These are phyloP conservation scores for Colletotrichum cuscutae DNA, from an alignment of 2,329 filamentous ascomycete genomes.

Conservation along the genomic window DNA sequence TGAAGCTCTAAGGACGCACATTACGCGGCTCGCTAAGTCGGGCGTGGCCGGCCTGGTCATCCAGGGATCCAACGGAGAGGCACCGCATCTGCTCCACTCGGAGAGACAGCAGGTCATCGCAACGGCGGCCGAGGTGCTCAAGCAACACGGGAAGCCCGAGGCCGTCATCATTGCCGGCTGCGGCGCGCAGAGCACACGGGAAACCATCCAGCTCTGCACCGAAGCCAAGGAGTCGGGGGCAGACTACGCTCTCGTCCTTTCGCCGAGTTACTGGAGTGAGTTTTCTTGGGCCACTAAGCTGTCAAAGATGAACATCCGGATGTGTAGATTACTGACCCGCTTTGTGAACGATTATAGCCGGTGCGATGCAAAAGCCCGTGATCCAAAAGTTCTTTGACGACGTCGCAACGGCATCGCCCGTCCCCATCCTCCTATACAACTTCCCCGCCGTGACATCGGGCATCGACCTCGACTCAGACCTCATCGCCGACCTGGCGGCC, in stretches of 20 bases:
- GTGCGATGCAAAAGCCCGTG: conserved; percentile 65
- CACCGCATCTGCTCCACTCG: conserved; percentile 62
- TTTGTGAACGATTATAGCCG: conserved; percentile 27
- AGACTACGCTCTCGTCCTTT: conserved; percentile 70
- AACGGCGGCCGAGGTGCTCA: conserved; percentile 61
- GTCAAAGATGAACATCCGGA: too few relatives aligned
- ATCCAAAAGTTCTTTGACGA: conserved; percentile 70
- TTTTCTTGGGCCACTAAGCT: neutral
- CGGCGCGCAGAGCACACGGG: conserved; percentile 71
- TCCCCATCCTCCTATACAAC: conserved; percentile 74
- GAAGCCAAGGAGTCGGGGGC: conserved; percentile 71
- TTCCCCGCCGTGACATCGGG: conserved; percentile 77
- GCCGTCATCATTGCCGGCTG: conserved; percentile 70
- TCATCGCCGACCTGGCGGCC: conserved; percentile 63
- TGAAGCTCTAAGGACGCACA: conserved; percentile 49
- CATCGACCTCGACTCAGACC: conserved; percentile 73
- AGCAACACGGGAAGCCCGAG: conserved; percentile 56
- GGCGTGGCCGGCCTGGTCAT: conserved; percentile 59
- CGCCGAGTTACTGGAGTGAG: conserved; percentile 70
- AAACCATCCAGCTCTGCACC: conserved; percentile 67
- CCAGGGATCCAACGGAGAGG: conserved; percentile 58
- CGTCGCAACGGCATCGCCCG: conserved; percentile 58
- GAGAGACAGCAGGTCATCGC: conserved; percentile 66
- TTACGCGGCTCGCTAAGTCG: conserved; percentile 51
- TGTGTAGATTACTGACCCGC: conserved; percentile 55